Percentiles rank a stretch among this genome's conserved stretches.
These are phyloP conservation scores for Grosmannia huntii DNA, from an alignment of 2,329 filamentous ascomycete species.

Conservation along the genomic window DNA sequence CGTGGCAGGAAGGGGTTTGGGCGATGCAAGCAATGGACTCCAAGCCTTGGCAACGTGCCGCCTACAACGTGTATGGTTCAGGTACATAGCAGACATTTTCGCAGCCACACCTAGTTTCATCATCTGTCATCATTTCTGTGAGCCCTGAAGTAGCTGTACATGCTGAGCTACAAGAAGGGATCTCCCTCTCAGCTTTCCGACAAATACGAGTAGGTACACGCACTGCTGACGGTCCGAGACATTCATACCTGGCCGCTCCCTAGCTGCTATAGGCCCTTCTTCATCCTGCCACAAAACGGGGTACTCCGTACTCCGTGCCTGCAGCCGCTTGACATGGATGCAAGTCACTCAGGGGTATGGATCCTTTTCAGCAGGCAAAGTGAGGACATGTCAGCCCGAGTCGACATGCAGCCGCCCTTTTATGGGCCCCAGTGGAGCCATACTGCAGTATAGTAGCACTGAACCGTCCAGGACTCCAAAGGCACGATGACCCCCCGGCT, in stretches of 20 bases:
- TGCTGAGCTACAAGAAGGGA: background rate
- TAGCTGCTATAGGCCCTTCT: background rate
- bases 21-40: background rate
- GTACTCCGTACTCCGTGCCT: no score
- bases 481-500: background rate
- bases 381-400: background rate
- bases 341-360: background rate
- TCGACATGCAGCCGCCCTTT: background rate
- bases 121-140: background rate
- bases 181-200: background rate
- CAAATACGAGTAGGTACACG: background rate
- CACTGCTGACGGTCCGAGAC: background rate
- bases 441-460: background rate
- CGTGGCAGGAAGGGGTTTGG: background rate
- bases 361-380: background rate
- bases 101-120: background rate
- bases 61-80: background rate
- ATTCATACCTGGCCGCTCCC: background rate
- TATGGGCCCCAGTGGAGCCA: background rate
- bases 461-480: background rate
- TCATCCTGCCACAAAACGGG: background rate
- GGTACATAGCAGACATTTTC: no score
- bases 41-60: background rate
- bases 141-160: background rate
- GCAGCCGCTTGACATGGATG: no score